These are phyloP conservation scores for Cymbidium sinense DNA, from an alignment of 106 monocot species.

Conservation along the genomic window DNA sequence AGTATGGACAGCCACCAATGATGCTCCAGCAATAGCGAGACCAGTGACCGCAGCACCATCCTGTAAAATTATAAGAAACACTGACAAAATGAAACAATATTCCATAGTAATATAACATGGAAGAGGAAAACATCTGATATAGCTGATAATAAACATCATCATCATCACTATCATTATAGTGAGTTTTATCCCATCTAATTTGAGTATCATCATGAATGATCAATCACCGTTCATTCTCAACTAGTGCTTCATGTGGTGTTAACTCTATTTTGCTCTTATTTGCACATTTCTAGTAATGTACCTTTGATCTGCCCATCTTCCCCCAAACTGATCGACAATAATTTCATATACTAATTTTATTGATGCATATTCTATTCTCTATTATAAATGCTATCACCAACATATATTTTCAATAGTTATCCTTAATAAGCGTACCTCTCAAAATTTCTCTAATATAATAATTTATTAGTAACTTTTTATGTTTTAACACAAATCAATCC, in stretches of 20 bases:
- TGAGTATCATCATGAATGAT: not conserved
- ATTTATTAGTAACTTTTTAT: not conserved
- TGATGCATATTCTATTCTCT: not conserved
- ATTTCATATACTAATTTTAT: not conserved
- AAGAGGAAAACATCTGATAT: not conserved
- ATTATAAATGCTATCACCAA: not conserved
- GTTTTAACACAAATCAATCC: not conserved
- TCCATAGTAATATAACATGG: not conserved
- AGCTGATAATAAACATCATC: not conserved
- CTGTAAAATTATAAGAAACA: constrained; percentile 28
- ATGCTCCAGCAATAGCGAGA: constrained; percentile 85
- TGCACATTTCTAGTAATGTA: not conserved
- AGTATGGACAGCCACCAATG: constrained; percentile 78
- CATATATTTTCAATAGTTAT: constrained; percentile 1
- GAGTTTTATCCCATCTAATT: not conserved
- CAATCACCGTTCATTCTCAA: not conserved
- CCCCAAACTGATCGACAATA: not conserved
- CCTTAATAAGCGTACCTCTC: not conserved
- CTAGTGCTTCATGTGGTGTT: not conserved
- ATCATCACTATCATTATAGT: not conserved
- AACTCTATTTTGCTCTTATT: not conserved
- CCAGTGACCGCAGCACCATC: constrained; percentile 99
- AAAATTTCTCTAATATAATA: not conserved
- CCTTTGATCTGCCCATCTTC: not conserved
- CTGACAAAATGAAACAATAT: not conserved